Evolutionary conservation across 345 rosid genomes (phyloP).

Genomic region (Euphorbia peplus): DNA sequence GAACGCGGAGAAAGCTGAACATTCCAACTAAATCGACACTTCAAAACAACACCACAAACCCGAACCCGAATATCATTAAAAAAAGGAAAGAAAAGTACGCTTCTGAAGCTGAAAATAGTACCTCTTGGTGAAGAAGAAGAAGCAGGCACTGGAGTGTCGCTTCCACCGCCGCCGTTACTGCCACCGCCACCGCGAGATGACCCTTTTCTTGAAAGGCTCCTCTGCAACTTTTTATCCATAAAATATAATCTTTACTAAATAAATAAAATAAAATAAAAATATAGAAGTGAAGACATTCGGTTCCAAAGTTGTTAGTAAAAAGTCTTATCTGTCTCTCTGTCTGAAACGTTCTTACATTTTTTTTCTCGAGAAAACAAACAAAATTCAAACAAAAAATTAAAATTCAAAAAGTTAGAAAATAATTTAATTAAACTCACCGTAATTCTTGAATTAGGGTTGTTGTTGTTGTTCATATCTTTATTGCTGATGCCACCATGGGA

Average conservation of each 20-base stretch:
- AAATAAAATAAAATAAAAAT: not conserved
- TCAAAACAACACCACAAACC: too few species aligned
- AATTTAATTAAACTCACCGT: slow-evolving; percentile 33
- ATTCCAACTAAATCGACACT: too few species aligned
- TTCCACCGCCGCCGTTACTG: slow-evolving; percentile 39
- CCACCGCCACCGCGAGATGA: slow-evolving; percentile 39
- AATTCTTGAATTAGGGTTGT: slow-evolving; percentile 43
- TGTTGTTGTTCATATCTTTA: slow-evolving; percentile 35
- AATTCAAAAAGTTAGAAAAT: not conserved
- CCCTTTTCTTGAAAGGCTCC: slow-evolving; percentile 73
- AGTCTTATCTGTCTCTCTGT: not conserved
- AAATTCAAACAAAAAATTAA: not conserved
- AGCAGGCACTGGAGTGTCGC: slow-evolving; percentile 27
- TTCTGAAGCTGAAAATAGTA: slow-evolving; percentile 16
- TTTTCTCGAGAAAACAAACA: not conserved
- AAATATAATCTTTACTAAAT: not conserved
- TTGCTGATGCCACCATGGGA: slow-evolving; percentile 35
- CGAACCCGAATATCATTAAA: too few species aligned
- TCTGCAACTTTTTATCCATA: slow-evolving; percentile 51
- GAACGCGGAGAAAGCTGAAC: too few species aligned
- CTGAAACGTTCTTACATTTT: not conserved
- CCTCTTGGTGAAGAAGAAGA: slow-evolving; percentile 65
- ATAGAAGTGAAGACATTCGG: slow-evolving; percentile 12
- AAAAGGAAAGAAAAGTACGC: too few species aligned
- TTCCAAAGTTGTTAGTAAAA: not conserved